Conservation (phyloP, 495 filamentous ascomycete species). For the Penicillium soppii region DNA sequence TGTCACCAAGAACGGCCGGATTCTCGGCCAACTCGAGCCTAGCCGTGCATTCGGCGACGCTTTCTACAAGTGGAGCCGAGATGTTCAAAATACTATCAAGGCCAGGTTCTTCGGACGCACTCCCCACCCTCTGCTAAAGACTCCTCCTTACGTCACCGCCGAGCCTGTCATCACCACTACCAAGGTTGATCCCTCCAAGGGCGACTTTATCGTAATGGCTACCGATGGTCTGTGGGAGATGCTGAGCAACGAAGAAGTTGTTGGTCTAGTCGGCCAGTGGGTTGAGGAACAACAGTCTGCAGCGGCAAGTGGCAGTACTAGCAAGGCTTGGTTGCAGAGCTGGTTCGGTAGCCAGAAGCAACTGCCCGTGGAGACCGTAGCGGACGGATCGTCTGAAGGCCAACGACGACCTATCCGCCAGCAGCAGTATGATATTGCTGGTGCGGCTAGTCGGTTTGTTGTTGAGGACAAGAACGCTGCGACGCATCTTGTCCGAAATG, state of each 20-base stretch:
- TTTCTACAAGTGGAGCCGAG: conserved; percentile 89
- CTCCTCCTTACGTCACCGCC: conserved; percentile 96
- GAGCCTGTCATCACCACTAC: conserved; percentile 96
- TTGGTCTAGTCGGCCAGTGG: conserved; percentile 96
- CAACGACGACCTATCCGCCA: conserved; percentile 75
- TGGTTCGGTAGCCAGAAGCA: conserved; percentile 49
- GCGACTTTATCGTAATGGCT: conserved; percentile 95
- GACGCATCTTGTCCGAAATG: conserved; percentile 93
- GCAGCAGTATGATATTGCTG: conserved; percentile 74
- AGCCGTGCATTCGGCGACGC: conserved; percentile 94
- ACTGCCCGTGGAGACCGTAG: conserved; percentile 52
- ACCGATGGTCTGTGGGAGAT: conserved; percentile 99
- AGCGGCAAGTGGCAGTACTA: conserved; percentile 32
- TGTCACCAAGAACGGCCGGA: conserved; percentile 82
- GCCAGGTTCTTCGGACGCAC: conserved; percentile 80
- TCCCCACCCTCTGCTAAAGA: conserved; percentile 69
- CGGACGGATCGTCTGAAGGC: conserved; percentile 52
- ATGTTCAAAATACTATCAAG: conserved; percentile 78
- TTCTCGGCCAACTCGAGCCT: conserved; percentile 89
- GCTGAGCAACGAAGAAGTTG: conserved; percentile 97
- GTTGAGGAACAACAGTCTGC: conserved; percentile 69
- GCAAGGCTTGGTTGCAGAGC: conserved; percentile 46
- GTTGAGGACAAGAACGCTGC: conserved; percentile 96
- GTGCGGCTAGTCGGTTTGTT: conserved; percentile 74
- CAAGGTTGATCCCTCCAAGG: conserved; percentile 82